A percentile compares a stretch with the other conserved stretches of the same genome.
These are phyloP conservation scores for Talaromyces sp. DNA, from an alignment of 2,329 filamentous ascomycete genomes.

Conservation along the genomic window DNA sequence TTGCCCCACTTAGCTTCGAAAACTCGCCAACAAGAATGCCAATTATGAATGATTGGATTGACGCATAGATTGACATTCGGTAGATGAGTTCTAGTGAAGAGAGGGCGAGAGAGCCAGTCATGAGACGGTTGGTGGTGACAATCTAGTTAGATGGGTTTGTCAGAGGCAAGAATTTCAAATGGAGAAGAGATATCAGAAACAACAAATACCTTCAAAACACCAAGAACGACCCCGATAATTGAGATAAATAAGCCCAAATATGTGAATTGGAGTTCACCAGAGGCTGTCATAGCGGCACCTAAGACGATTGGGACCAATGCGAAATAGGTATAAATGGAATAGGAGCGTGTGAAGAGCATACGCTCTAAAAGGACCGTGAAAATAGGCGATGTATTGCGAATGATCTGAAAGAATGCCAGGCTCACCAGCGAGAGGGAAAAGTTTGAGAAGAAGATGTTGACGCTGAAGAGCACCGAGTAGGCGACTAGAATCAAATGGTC, in stretches of 20 bases:
- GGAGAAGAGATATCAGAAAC: no score
- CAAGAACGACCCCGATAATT: constrained; percentile 15
- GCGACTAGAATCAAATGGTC: constrained; percentile 18
- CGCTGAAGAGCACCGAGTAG: constrained; percentile 18
- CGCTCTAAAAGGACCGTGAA: constrained; percentile 22
- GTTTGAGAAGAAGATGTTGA: constrained; percentile 21
- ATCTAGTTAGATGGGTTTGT: constrained; percentile 9
- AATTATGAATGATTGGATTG: constrained; percentile 15
- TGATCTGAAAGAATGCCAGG: constrained; percentile 21
- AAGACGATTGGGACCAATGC: constrained; percentile 17
- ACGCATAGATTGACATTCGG: constrained; percentile 19
- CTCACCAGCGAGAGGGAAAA: constrained; percentile 19
- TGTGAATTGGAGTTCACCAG: constrained; percentile 16
- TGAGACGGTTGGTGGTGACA: constrained; percentile 18
- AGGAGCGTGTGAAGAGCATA: constrained; percentile 15
- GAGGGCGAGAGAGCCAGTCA: constrained; percentile 19
- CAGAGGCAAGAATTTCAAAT: not conserved
- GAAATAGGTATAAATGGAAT: constrained; percentile 14
- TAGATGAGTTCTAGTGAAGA: constrained; percentile 20
- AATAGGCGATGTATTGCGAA: constrained; percentile 19
- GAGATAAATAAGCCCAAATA: constrained; percentile 13
- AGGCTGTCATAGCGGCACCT: constrained; percentile 19
- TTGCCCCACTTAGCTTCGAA: constrained; percentile 12
- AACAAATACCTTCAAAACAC: not conserved
- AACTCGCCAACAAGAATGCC: constrained; percentile 15